Base-by-base conservation (phyloP, 2,329 filamentous ascomycete genomes). In the Calycina herbarum region DNA sequence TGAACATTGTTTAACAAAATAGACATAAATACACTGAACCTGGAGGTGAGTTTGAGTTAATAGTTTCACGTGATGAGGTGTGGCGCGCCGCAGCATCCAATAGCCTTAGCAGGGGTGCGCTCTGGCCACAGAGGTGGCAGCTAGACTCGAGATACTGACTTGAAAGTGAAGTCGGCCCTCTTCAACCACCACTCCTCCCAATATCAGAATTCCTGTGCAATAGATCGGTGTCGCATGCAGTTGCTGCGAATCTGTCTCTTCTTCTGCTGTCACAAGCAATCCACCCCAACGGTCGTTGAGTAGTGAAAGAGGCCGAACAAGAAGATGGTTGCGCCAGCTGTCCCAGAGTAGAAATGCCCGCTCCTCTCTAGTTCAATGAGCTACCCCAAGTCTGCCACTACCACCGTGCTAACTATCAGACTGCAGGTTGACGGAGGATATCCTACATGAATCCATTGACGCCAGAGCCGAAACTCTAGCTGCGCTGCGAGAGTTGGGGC, bases 361-460 rank as follows among this genome's bases (percentile, higher is more conserved):
- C n/a, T 20, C 45, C 45, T 48, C n/a, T 10, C 17, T 48, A 48
- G 45, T 20, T 48, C 45, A 2, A 7, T 5, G 42, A 57, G 31
- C 10, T 20, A 42, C 13, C 24, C 45, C 6, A 13, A 15, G 5
- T 59, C 1, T 38, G 31, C 42, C 42, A 61, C 48, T 6, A 42
- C 20, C 15, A 11, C 3, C 29, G 11, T 40, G 24, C 15, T 31
- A 64, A 56, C 73, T 74, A 65, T 74, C 62, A 10, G 42, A 59
- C 59, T 61, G 35, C 69, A 98, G 95, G 80, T 89, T 99, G 75
- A 94, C 94, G 74, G 95, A 99, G 81, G 93, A 97, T 79, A 87
- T 95, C 70, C 85, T 96, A 68, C 91, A 96, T 76, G 93, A 96
- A 73, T 92, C 94, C 62, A 90, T 97, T 78, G 94, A 97, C 76